Evolutionary conservation across 1,139 yeast species (phyloP).

Genomic region (Sugiyamaella japonica): DNA sequence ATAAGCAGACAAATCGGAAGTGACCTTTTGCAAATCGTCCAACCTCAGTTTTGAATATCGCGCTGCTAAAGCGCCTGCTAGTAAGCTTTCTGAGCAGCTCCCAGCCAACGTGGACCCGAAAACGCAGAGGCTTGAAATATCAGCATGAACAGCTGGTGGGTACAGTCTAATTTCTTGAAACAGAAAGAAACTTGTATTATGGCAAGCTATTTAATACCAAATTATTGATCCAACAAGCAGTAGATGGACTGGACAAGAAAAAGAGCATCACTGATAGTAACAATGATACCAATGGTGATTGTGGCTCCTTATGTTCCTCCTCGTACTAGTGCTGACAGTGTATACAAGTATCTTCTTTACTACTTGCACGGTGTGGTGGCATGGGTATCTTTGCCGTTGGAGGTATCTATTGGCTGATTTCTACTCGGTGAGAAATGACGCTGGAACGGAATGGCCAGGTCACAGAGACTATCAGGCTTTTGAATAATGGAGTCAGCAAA

Average conservation of each 20-base stretch:
- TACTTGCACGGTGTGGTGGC: slow-evolving; percentile 83
- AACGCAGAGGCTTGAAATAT: no score
- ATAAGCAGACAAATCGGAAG: no score
- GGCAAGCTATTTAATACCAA: slow-evolving; percentile 88
- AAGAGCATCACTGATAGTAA: slow-evolving; percentile 23
- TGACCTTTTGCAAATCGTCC: no score
- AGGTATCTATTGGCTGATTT: slow-evolving; percentile 65
- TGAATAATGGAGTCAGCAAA: background rate
- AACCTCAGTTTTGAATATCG: no score
- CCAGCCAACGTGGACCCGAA: no score
- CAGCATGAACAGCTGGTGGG: slow-evolving; percentile 52
- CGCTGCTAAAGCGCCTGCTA: no score
- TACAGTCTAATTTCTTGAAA: slow-evolving; percentile 42
- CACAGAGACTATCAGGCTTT: slow-evolving; percentile 12
- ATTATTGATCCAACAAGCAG: slow-evolving; percentile 67
- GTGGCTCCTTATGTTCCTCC: slow-evolving; percentile 86
- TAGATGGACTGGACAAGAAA: slow-evolving; percentile 49
- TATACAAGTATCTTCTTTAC: slow-evolving; percentile 68
- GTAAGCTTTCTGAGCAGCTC: no score
- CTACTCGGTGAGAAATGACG: background rate
- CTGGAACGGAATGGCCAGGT: slow-evolving; percentile 2
- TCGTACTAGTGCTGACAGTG: slow-evolving; percentile 55
- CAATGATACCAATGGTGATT: slow-evolving; percentile 42
- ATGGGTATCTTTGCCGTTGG: slow-evolving; percentile 75
- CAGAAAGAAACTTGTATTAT: slow-evolving; percentile 86